phyloP scores from a whole-genome alignment of 2,329 filamentous ascomycete genomes.

The Tricladium varicosporioides region DNA sequence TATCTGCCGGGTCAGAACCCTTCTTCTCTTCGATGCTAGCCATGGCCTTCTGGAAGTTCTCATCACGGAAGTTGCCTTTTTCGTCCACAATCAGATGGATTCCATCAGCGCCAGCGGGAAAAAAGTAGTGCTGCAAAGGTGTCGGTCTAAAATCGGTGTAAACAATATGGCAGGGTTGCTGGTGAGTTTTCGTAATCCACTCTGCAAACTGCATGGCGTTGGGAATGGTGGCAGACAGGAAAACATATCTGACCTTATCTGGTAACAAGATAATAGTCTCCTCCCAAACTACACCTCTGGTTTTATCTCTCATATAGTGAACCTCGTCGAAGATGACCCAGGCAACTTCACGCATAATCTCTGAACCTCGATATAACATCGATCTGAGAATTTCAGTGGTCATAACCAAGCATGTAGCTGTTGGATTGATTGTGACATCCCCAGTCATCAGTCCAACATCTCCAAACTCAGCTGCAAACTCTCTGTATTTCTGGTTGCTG shows the following conservation, averaged over 20 bases:
- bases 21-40: conserved; percentile 82
- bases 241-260: conserved; percentile 98
- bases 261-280: conserved; percentile 97
- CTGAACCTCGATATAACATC: conserved; percentile 96
- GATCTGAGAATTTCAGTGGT: conserved; percentile 98
- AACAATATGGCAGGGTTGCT: conserved; percentile 96
- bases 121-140: conserved; percentile 96
- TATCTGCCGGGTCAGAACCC: conserved; percentile 78
- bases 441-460: conserved; percentile 98
- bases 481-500: conserved; percentile 97
- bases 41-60: conserved; percentile 98
- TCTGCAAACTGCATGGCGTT: conserved; percentile 99
- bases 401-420: conserved; percentile 97
- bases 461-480: conserved; percentile 92
- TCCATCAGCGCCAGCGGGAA: conserved; percentile 86
- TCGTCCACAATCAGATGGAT: conserved; percentile 95
- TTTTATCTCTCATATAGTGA: conserved; percentile 95
- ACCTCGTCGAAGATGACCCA: conserved; percentile 99
- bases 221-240: conserved; percentile 95
- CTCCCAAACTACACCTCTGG: conserved; percentile 96
- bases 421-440: conserved; percentile 98
- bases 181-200: conserved; percentile 98
- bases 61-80: conserved; percentile 91
- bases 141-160: conserved; percentile 98
- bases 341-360: conserved; percentile 98